These are phyloP conservation scores for Sarocladium kiliense DNA, from an alignment of 2,329 filamentous ascomycete species.

Conservation along the genomic window DNA sequence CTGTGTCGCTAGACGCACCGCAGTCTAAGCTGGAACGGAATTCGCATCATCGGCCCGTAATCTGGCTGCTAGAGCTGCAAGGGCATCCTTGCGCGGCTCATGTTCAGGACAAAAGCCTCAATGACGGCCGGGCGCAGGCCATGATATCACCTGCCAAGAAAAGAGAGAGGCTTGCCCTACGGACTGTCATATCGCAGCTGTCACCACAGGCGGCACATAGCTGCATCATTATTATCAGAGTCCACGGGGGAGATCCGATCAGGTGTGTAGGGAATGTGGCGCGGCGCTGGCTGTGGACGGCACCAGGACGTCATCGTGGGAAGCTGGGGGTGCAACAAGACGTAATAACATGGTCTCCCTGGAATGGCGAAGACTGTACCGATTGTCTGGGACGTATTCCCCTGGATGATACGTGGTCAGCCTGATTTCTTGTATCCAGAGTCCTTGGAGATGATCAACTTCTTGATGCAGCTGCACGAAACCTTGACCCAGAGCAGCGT, in stretches of 20 bases:
- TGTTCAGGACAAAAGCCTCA: background rate
- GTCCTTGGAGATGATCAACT: too few relatives aligned
- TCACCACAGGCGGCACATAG: background rate
- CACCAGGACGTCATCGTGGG: background rate
- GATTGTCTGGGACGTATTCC: background rate
- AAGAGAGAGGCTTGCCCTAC: background rate
- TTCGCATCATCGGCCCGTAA: slow-evolving; percentile 6
- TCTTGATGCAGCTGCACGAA: background rate
- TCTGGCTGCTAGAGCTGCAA: background rate
- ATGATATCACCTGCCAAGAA: slow-evolving; percentile 7
- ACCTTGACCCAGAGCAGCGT: background rate
- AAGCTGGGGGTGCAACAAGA: background rate
- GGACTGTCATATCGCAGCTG: background rate
- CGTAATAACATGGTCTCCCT: background rate
- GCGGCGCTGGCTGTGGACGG: background rate
- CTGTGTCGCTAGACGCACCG: background rate
- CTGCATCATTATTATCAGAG: background rate
- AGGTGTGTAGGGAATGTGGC: background rate
- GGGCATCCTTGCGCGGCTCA: background rate
- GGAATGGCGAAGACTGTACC: background rate
- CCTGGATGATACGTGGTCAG: too few relatives aligned
- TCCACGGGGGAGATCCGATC: background rate
- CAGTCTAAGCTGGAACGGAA: background rate
- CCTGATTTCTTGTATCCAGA: too few relatives aligned
- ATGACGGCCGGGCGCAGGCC: background rate